Evolutionary conservation across 169 alveolate genomes (phyloP), one percentile per base, ranked within the genome.

Genomic region (Eimeria brunetti): DNA sequence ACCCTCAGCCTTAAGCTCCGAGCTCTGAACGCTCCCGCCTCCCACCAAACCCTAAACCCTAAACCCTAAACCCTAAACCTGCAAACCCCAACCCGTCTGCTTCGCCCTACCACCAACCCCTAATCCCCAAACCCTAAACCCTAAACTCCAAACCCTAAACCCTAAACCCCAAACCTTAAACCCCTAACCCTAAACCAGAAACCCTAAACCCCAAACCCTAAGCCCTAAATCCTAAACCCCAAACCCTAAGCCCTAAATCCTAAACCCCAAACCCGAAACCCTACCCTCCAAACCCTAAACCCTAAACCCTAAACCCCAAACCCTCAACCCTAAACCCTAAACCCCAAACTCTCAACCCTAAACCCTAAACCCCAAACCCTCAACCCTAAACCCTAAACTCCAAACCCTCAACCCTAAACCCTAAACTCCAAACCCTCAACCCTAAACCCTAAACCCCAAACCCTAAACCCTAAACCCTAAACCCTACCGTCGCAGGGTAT

Each of bases 391-490:
- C 64, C 64, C 64, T 56, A 56, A 18, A 56, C 9, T 9, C 64
- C 9, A 56, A 18, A 9, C 18, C 18, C 64, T 56, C 9, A 18
- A 56, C 64, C 64, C 64, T 18, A 18, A 9, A 56, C 64, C 64
- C 24, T 18, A 56, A 56, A 56, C 64, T 18, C 64, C 64, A 67
- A 67, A 67, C 78, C 78, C 78, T 33, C 12, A 73, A 73, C 75
- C 75, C 75, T 27, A 64, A 64, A 64, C 75, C 75, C 75, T 27
- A 64, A 64, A 64, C 75, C 75, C 75, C 33, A 64, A 64, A 64
- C 75, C 75, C 75, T 64, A 64, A 64, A 64, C 75, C 75, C 75
- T 64, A 64, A 64, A 64, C 75, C 75, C 75, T 16, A 64, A 64
- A 9, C 75, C 83, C 51, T 11, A 73, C 44, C 83, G 11, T 73